Evolutionary conservation across 2,329 filamentous ascomycete genomes (phyloP), one percentile per base, ranked within the genome.

Genomic region (Beauveria rudraprayagi): DNA sequence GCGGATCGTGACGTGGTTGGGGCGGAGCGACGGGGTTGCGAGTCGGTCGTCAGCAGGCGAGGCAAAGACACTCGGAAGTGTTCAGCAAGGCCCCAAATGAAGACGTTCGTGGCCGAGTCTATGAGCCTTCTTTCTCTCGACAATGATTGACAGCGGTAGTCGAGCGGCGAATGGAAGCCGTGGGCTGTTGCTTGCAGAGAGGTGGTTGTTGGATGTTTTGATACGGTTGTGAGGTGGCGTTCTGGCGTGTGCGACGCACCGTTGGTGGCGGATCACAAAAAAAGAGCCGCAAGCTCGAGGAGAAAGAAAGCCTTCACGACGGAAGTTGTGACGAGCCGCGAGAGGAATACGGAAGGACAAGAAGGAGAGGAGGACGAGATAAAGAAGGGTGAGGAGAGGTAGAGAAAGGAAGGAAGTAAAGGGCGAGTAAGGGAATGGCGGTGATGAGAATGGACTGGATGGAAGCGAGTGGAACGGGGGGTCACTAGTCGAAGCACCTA

Each of bases 201-300:
- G 40, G n/a, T 30, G 48, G 30, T n/a, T 43, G 24, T 30, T n/a
- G 44, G 16, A 19, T 41, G 56, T 41, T 59, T 52, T n/a, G 5
- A 28, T 37, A 37, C 41, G 54, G 60, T 58, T 61, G 47, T 5
- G 30, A 14, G 28, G 60, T 53, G 54, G 47, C 51, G 60, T 51
- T 56, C 19, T 19, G n/a, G 26, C 34, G 53, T 48, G 60, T 51
- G 52, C 22, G 34, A 56, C 53, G 52, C 44, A 56, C 11, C 28
- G 41, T 16, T 16, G 54, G 54, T 53, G 54, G 54, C 54, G 54
- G 47, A 28, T 55, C 41, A 48, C 47, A 47, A 58, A 28, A 44
- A 44, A 26, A 50, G 61, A 56, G 66, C 64, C 70, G 55, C 62
- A 61, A 65, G 59, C 52, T 51, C 56, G 60, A 60, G 54, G 60